These are phyloP conservation scores for Inonotus obliquus DNA, from an alignment of 1,284 basidiomycete species.

Conservation along the genomic window DNA sequence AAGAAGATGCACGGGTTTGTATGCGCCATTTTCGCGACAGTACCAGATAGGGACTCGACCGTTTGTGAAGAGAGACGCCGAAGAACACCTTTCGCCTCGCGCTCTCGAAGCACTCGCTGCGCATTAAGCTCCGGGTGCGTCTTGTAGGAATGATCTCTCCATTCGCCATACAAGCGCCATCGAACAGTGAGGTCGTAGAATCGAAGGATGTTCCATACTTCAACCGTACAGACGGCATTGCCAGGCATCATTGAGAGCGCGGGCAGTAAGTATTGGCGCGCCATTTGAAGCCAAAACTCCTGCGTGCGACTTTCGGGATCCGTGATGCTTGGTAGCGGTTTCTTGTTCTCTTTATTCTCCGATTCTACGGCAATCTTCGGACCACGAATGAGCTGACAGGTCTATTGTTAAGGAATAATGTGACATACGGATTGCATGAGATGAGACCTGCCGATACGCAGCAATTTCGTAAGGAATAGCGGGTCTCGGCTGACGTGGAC, in stretches of 20 bases:
- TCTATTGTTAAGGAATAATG: not conserved
- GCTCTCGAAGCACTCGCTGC: conserved; percentile 65
- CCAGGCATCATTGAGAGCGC: conserved; percentile 82
- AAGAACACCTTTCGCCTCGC: conserved; percentile 77
- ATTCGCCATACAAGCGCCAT: conserved; percentile 93
- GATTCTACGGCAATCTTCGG: conserved; percentile 46
- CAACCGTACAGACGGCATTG: conserved; percentile 82
- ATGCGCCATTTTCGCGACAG: conserved; percentile 92
- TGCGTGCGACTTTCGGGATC: conserved; percentile 54
- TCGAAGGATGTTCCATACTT: conserved; percentile 83
- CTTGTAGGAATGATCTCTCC: conserved; percentile 73
- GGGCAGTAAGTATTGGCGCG: conserved; percentile 82
- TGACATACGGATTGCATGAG: conserved; percentile 38
- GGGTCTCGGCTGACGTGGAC: conserved; percentile 73
- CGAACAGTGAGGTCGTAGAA: conserved; percentile 77
- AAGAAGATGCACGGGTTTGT: conserved; percentile 94
- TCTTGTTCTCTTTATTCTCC: conserved; percentile 27
- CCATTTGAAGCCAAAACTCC: conserved; percentile 75
- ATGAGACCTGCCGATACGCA: conserved; percentile 52
- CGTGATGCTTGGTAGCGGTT: conserved; percentile 46
- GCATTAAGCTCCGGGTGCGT: conserved; percentile 73
- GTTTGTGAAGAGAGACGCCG: conserved; percentile 81
- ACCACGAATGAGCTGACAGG: conserved; percentile 30
- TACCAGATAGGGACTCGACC: conserved; percentile 76
- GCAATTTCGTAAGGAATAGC: conserved; percentile 56